Base-by-base conservation (phyloP, 164 flowering plant species). In the Berberis vulgaris region DNA sequence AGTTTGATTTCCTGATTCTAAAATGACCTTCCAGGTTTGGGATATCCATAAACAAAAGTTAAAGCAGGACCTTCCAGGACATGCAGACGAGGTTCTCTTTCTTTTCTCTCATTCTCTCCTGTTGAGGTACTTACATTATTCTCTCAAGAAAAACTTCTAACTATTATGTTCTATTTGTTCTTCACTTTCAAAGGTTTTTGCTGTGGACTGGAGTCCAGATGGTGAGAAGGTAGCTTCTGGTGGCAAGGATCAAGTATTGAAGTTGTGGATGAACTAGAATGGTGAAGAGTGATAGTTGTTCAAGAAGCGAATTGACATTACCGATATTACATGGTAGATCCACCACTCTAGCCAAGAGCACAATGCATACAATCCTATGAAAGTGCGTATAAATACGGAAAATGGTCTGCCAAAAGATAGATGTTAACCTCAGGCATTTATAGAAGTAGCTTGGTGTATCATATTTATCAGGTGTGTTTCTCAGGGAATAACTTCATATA, bases 141-240 rank as follows among this genome's bases (percentile, higher is more conserved):
- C 3, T 45, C 40, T 49, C 41, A 39, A 41, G 40, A 49, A 61
- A 8, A 39, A 38, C 11, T 2, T 2, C 8, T 62, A 9, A 40
- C 11, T 0, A 39, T 41, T 49, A 10, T 40, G 39, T 41, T 62
- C 45, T 2, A 38, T 47, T 1, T n/a, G 13, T 62, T 43, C 39
- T 43, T 39, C 45, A 46, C 7, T 43, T 64, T 40, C 46, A 5
- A 68, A 93, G 99, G 97, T 94, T 68, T 94, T 72, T 78, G 93
- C 96, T 13, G 99, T 94, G 69, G 97, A 94, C 68, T 94, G 99
- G 99, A 94, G 99, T 76, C 99, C 97, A 12, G 99, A 91, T 76
- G 99, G 99, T 52, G 97, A 94, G 81, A 94, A 94, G 72, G 99
- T 94, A 45, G 99, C 91, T 54, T 94, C 97, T 6, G 99, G 97